Evolutionary conservation across 768 basidiomycete species (phyloP), one percentile per base, ranked within the genome.

Genomic region (Trametes cingulata): DNA sequence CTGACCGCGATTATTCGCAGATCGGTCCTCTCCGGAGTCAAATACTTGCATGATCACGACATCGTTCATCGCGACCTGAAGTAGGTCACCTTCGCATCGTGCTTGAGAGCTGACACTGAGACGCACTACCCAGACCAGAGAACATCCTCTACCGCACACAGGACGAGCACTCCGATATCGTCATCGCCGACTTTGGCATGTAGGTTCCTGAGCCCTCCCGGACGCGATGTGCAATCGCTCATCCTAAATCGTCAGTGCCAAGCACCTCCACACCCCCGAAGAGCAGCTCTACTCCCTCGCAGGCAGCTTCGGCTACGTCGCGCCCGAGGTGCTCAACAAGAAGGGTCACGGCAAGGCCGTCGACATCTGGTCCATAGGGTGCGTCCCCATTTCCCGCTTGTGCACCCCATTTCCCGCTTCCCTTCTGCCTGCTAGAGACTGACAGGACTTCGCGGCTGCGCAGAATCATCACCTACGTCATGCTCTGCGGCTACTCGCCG

Each of bases 151-250:
- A 93, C 71, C 85, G 91, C 40, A 92, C 90, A 5, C 85, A 79
- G 64, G 88, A 85, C 2, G 70, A 79, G 10, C 79, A 88, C 17
- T 92, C 91, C n/a, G 90, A 90, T 63, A 82, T 98, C 50, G 95
- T 99, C 57, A 94, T 98, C 42, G 95, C 86, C 6, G 97, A 98
- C 74, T 99, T 99, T 69, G 97, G 97, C 65, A 98, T 99, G 92
- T 93, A 66, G 17, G 87, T 75, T 27, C 17, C 42, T 22, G 19
- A 52, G n/a, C 19, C n/a, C n/a, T n/a, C n/a, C n/a, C n/a, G n/a
- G n/a, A n/a, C n/a, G n/a, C n/a, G n/a, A n/a, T n/a, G n/a, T n/a
- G 33, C 39, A 15, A 27, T 39, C 50, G 33, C 49, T 58, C 35
- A 13, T 39, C 29, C 13, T 17, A 24, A 1, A 39, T 56, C 15